These are phyloP conservation scores for Chlamydomonas reinhardtii DNA, from an alignment of 163 green algal genomes.

Conservation along the genomic window DNA sequence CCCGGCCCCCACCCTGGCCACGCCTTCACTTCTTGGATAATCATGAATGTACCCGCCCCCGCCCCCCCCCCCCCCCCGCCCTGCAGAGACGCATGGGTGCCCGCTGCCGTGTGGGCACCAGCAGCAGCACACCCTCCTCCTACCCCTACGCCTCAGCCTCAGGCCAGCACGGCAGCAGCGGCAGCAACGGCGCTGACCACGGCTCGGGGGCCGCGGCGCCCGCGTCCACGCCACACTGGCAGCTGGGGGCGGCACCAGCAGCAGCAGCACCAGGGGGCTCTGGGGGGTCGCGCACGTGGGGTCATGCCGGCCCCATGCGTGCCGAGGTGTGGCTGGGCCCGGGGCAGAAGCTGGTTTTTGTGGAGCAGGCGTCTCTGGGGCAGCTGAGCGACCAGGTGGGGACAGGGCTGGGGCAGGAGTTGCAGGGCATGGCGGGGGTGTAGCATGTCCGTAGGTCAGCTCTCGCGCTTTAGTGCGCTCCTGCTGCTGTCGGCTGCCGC, in stretches of 20 bases:
- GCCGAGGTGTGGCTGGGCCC: constrained; percentile 43
- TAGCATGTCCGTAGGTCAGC: too few species aligned
- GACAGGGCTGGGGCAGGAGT: background rate
- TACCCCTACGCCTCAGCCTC: background rate
- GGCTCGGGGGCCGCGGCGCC: too few species aligned
- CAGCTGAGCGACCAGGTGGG: background rate
- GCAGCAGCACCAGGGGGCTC: too few species aligned
- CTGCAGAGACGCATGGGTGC: background rate
- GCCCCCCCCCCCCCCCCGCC: too few species aligned
- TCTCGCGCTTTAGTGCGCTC: too few species aligned
- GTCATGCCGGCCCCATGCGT: background rate
- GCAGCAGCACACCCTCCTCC: background rate
- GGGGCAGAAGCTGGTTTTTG: constrained; percentile 38
- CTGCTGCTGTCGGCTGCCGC: too few species aligned
- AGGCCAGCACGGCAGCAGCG: background rate
- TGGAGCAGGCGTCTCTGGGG: constrained; percentile 28
- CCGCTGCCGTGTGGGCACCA: background rate
- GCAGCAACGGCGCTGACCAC: background rate
- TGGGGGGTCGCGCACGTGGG: too few species aligned
- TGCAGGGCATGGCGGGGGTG: background rate
- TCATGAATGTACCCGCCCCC: too few species aligned
- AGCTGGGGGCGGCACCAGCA: too few species aligned
- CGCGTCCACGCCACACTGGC: too few species aligned
- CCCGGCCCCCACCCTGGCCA: too few species aligned
- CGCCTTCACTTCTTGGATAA: too few species aligned